phyloP scores from a whole-genome alignment of 352 stramenopile genomes.

The Phytophthora sp. region DNA sequence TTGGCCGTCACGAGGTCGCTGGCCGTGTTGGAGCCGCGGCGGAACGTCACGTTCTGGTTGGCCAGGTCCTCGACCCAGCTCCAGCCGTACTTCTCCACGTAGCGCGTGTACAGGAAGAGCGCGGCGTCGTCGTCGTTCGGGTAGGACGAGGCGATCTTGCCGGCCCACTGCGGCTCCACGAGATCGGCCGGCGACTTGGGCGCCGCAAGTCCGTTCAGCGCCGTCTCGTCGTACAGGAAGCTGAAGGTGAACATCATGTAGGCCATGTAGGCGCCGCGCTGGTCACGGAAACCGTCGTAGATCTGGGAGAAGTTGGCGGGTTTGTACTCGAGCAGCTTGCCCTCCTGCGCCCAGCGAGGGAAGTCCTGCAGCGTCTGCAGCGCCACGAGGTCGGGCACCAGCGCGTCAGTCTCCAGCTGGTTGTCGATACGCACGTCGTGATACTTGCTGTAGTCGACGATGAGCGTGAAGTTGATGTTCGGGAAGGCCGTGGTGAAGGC shows the following conservation, averaged over 20 bases:
- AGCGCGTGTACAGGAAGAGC: conserved; percentile 53
- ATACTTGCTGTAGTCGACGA: conserved; percentile 66
- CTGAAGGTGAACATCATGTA: conserved; percentile 49
- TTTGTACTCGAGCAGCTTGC: conserved; percentile 56
- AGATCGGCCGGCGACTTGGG: conserved; percentile 36
- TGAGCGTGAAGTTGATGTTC: conserved; percentile 62
- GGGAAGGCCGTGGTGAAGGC: conserved; percentile 42
- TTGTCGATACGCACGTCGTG: conserved; percentile 72
- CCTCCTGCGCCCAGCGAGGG: conserved; percentile 44
- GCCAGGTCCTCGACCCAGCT: too few species aligned
- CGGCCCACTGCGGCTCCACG: too few species aligned
- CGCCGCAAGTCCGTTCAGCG: conserved; percentile 10
- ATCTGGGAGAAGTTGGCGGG: conserved; percentile 55
- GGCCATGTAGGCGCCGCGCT: conserved; percentile 37
- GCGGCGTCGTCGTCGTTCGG: conserved; percentile 54
- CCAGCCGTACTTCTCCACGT: too few species aligned
- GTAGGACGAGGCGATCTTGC: conserved; percentile 50
- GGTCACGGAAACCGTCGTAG: conserved; percentile 48
- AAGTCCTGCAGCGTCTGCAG: too few species aligned
- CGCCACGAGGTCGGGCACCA: conserved; percentile 51
- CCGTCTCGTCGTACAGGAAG: conserved; percentile 41
- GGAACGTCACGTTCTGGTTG: too few species aligned
- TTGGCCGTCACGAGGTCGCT: conserved; percentile 29
- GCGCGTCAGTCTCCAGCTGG: conserved; percentile 46
- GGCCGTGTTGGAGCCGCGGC: too few species aligned